Percentiles rank a stretch among this genome's conserved stretches.
These are phyloP conservation scores for Avena atlantica DNA, from an alignment of 176 grass and related monocot genomes.

Conservation along the genomic window DNA sequence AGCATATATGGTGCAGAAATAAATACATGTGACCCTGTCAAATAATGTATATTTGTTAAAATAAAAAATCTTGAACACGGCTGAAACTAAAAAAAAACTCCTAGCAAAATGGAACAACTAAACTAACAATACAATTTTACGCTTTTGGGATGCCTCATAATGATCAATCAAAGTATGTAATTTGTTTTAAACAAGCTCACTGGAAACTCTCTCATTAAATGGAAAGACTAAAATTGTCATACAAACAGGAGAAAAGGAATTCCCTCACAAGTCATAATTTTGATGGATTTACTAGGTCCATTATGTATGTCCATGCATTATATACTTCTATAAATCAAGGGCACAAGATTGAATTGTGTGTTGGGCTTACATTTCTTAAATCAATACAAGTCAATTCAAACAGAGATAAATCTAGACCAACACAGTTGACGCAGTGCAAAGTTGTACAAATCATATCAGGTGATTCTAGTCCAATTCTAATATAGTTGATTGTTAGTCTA, in stretches of 20 bases:
- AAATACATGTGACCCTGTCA: slow-evolving; percentile 98
- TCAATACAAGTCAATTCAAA: slow-evolving; percentile 19
- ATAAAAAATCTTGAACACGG: slow-evolving; percentile 30
- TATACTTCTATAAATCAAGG: slow-evolving; percentile 17
- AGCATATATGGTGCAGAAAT: slow-evolving; percentile 92
- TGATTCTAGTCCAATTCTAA: neutral
- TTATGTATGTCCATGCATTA: neutral
- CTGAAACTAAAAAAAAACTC: slow-evolving; percentile 31
- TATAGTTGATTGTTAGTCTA: slow-evolving; percentile 1
- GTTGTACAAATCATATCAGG: slow-evolving; percentile 11
- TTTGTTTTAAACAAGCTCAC: neutral
- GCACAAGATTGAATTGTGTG: neutral
- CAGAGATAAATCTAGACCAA: neutral
- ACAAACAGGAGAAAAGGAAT: slow-evolving; percentile 1
- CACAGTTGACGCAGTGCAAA: neutral
- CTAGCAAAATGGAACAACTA: slow-evolving; percentile 21
- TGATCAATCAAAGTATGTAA: neutral
- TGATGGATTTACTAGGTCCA: slow-evolving; percentile 13
- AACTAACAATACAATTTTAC: neutral
- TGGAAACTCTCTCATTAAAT: slow-evolving; percentile 24
- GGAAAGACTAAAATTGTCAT: slow-evolving; percentile 16
- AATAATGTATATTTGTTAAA: slow-evolving; percentile 42
- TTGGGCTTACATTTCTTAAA: neutral
- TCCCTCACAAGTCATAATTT: neutral
- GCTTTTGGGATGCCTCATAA: neutral